These are phyloP conservation scores for Hirschioporus abietinus DNA, from an alignment of 768 basidiomycete genomes.

Conservation along the genomic window DNA sequence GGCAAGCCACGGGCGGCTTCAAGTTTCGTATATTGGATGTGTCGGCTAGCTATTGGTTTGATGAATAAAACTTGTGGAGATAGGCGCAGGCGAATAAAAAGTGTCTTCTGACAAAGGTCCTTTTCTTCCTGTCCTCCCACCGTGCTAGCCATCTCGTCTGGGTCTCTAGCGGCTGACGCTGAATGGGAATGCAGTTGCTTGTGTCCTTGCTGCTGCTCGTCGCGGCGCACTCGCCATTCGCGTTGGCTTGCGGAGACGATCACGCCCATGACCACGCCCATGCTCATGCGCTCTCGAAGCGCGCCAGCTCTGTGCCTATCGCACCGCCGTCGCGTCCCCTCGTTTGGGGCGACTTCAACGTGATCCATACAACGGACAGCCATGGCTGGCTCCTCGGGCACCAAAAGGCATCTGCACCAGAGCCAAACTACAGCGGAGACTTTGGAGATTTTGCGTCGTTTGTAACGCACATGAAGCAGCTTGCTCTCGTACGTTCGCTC, in stretches of 20 bases:
- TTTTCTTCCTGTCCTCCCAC: not conserved
- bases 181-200: not conserved
- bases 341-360: slow-evolving; percentile 36
- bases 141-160: not conserved
- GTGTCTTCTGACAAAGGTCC: not conserved
- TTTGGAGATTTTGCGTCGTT: slow-evolving; percentile 36
- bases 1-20: not conserved
- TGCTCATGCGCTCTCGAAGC: not conserved
- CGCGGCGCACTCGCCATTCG: not conserved
- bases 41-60: not conserved
- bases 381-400: slow-evolving; percentile 38
- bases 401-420: slow-evolving; percentile 22
- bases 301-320: slow-evolving; percentile 5
- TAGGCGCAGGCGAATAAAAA: not conserved
- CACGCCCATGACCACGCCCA: slow-evolving; percentile 4
- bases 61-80: not conserved
- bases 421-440: slow-evolving; percentile 26
- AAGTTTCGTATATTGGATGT: too few species aligned
- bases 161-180: not conserved
- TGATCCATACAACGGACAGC: slow-evolving; percentile 36
- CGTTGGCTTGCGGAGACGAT: slow-evolving; percentile 2
- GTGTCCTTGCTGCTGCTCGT: not conserved
- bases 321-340: slow-evolving; percentile 24
- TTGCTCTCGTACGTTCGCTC: slow-evolving; percentile 20
- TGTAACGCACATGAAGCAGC: slow-evolving; percentile 29